phyloP scores from a whole-genome alignment of 192 early-diverging fungal genomes.

The Paraglomus occultum region DNA sequence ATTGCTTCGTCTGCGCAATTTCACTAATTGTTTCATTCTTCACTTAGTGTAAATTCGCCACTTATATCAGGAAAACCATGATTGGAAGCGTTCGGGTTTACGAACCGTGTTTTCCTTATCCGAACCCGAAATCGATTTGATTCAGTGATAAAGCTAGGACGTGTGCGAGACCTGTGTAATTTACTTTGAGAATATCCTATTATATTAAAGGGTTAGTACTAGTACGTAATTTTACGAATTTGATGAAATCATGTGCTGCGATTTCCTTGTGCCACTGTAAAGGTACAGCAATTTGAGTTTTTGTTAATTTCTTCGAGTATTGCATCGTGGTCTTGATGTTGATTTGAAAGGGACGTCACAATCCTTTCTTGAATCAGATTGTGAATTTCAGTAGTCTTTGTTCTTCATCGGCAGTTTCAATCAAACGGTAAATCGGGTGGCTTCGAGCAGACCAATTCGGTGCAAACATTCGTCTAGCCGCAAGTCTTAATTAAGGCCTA shows the following conservation, averaged over 20 bases:
- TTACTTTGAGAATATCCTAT: neutral
- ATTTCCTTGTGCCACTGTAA: neutral
- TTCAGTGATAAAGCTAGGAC: neutral
- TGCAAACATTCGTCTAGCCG: neutral
- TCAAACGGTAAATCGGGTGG: slow-evolving; percentile 11
- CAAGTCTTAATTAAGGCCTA: slow-evolving; percentile 17
- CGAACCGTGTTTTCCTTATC: slow-evolving; percentile 6
- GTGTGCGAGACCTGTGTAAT: neutral
- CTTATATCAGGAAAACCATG: slow-evolving; percentile 3
- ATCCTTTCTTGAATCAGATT: neutral
- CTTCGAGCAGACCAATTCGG: slow-evolving; percentile 10
- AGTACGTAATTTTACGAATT: neutral
- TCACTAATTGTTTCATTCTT: slow-evolving; percentile 1
- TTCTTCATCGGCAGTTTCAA: slow-evolving; percentile 20
- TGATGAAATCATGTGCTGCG: slow-evolving; percentile 7
- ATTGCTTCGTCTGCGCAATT: neutral
- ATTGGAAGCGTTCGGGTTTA: slow-evolving; percentile 1
- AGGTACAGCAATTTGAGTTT: neutral
- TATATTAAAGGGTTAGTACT: neutral
- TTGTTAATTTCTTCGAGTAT: slow-evolving; percentile 16
- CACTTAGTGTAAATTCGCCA: neutral
- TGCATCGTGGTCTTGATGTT: slow-evolving; percentile 5
- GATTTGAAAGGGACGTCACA: neutral
- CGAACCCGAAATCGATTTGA: slow-evolving; percentile 1
- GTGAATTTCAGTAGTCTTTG: neutral